Conservation (phyloP, 1,284 basidiomycete species). For the Cystobasidium sp. region DNA sequence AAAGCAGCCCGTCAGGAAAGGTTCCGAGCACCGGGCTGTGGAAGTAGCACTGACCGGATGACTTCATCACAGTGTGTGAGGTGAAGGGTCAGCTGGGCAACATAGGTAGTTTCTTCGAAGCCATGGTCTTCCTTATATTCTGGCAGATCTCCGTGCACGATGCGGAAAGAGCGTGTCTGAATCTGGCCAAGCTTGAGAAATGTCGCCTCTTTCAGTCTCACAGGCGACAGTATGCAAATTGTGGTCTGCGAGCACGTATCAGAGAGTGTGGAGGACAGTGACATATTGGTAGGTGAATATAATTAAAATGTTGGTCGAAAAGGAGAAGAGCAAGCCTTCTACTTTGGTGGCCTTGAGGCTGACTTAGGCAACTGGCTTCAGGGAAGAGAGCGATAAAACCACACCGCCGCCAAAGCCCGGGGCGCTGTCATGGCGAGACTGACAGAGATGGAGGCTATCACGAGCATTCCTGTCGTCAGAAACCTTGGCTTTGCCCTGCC, state of each 20-base stretch:
- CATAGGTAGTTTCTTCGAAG: slow-evolving; percentile 20
- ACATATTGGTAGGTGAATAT: neutral
- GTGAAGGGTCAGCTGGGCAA: slow-evolving; percentile 37
- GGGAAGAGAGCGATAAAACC: too few relatives aligned
- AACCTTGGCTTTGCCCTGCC: too few relatives aligned
- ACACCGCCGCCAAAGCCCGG: too few relatives aligned
- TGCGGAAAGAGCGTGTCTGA: slow-evolving; percentile 3
- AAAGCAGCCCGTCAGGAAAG: neutral
- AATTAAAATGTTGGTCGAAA: neutral
- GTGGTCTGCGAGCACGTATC: neutral
- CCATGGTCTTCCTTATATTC: slow-evolving; percentile 1
- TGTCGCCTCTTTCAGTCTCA: slow-evolving; percentile 3
- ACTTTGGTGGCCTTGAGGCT: too few relatives aligned
- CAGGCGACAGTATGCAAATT: slow-evolving; percentile 29
- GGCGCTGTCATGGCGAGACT: too few relatives aligned
- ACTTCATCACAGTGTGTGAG: slow-evolving; percentile 16
- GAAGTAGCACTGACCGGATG: slow-evolving; percentile 12
- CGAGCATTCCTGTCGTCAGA: too few relatives aligned
- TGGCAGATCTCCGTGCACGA: slow-evolving; percentile 16
- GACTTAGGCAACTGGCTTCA: too few relatives aligned
- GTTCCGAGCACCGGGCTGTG: neutral
- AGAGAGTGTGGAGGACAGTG: slow-evolving; percentile 4
- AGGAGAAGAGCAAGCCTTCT: neutral
- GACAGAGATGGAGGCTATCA: too few relatives aligned
- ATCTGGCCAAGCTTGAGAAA: slow-evolving; percentile 19